Evolutionary conservation across 2,329 filamentous ascomycete species (phyloP).

Genomic region (Colletotrichum echinochloae): DNA sequence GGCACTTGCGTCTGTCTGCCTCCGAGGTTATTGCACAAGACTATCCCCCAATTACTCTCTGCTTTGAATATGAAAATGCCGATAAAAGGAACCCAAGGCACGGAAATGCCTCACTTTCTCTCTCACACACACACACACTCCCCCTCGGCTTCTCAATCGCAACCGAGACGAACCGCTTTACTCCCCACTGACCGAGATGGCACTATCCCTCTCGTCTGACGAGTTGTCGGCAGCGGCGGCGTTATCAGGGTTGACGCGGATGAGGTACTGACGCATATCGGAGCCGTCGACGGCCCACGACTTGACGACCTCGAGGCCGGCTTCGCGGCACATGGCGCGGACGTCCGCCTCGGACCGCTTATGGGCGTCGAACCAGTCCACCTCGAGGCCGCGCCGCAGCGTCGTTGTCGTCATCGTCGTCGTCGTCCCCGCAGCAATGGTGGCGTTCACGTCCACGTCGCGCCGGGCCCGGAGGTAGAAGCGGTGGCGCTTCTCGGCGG

Average conservation of each 20-base stretch:
- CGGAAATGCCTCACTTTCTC: background rate
- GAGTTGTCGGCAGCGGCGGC: conserved; percentile 45
- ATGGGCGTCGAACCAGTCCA: conserved; percentile 60
- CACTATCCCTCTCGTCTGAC: conserved; percentile 53
- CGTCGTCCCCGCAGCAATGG: conserved; percentile 20
- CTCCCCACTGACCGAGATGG: conserved; percentile 39
- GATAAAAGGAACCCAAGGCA: background rate
- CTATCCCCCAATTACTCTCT: no score
- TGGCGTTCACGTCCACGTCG: conserved; percentile 43
- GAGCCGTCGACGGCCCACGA: conserved; percentile 53
- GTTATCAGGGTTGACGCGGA: conserved; percentile 46
- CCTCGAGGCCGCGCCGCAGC: conserved; percentile 50
- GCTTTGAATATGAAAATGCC: no score
- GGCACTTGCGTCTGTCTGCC: background rate
- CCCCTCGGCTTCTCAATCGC: background rate
- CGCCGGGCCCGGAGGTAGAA: conserved; percentile 54
- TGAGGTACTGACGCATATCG: conserved; percentile 54
- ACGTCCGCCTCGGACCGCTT: conserved; percentile 54
- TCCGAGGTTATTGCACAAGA: background rate
- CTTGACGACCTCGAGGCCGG: conserved; percentile 51
- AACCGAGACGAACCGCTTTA: background rate
- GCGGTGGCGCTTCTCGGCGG: conserved; percentile 52
- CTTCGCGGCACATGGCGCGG: conserved; percentile 54
- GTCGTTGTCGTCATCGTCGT: conserved; percentile 41
- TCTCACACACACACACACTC: no score